Conservation (phyloP, 305 asterid species). For the Fraxinus dipetala region DNA sequence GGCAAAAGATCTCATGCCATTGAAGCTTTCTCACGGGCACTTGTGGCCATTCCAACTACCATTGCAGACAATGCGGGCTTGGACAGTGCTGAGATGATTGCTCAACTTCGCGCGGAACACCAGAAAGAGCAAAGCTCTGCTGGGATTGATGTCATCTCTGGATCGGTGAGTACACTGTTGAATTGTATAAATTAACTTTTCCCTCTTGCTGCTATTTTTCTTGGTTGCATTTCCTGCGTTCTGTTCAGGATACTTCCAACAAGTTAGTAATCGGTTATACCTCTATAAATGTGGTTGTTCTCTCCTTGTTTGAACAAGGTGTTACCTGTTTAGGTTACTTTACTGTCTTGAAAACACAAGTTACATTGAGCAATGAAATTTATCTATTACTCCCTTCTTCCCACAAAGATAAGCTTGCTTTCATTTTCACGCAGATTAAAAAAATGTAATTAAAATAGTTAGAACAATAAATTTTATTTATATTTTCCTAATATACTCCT, state of each 20-base stretch:
- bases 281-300: neutral
- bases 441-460: neutral
- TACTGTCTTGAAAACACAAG: neutral
- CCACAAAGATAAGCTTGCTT: neutral
- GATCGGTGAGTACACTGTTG: constrained; percentile 53
- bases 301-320: neutral
- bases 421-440: neutral
- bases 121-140: constrained; percentile 65
- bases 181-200: neutral
- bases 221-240: neutral
- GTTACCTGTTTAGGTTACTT: neutral
- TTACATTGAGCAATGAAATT: neutral
- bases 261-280: neutral
- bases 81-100: constrained; percentile 78
- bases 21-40: constrained; percentile 84
- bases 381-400: neutral
- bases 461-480: too few species aligned
- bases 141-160: constrained; percentile 83
- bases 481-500: too few species aligned
- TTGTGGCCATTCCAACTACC: constrained; percentile 69
- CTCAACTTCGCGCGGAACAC: constrained; percentile 86
- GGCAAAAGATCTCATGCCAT: constrained; percentile 83
- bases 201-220: neutral
- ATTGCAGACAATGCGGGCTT: constrained; percentile 93
- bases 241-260: neutral